phyloP scores from a whole-genome alignment of 345 rosid species.

The Citrus cavaleriei region DNA sequence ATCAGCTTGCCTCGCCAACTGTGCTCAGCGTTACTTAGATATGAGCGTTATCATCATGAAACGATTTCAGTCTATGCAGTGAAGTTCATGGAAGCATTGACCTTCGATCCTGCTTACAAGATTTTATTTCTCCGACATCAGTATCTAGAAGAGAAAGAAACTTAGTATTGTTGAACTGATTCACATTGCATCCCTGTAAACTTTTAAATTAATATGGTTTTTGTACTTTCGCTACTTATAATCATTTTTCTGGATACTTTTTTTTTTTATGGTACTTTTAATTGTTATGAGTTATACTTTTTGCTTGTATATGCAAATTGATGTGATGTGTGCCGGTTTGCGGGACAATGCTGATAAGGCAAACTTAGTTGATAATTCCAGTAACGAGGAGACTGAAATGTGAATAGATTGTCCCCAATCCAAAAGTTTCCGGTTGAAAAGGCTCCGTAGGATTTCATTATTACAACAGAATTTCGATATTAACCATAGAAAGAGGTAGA shows the following conservation, averaged over 20 bases:
- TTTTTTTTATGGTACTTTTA: too few species aligned
- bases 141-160: neutral
- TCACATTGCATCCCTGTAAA: neutral
- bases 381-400: neutral
- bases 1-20: slow-evolving; percentile 64
- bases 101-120: slow-evolving; percentile 1
- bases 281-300: neutral
- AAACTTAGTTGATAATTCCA: neutral
- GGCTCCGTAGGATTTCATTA: neutral
- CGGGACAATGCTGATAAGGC: neutral
- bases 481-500: neutral
- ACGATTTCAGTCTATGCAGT: slow-evolving; percentile 76
- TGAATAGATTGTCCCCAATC: neutral
- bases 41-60: slow-evolving; percentile 70
- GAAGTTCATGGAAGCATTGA: slow-evolving; percentile 4
- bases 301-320: neutral
- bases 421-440: neutral
- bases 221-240: neutral
- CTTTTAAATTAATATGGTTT: neutral
- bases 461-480: neutral
- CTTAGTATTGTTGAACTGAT: neutral
- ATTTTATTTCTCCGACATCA: neutral
- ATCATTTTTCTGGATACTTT: neutral
- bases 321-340: neutral
- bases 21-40: slow-evolving; percentile 84